Percentiles rank a stretch among this genome's conserved stretches.
These are phyloP conservation scores for Leccinum pachyderme DNA, from an alignment of 1,284 basidiomycete species.

Conservation along the genomic window DNA sequence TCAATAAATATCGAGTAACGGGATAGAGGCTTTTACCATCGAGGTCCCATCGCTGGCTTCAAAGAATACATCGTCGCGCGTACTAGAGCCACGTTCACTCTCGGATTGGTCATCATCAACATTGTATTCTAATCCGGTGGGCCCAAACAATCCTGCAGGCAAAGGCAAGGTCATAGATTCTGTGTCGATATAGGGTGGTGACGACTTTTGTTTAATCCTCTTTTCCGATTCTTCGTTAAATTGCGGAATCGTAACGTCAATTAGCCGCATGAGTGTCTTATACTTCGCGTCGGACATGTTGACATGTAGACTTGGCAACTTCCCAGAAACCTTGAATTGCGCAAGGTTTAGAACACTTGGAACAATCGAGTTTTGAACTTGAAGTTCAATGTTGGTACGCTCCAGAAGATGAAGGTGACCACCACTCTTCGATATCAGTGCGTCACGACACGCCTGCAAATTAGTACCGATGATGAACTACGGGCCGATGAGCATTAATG, in stretches of 20 bases:
- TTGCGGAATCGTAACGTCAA: slow-evolving; percentile 89
- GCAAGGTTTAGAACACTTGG: slow-evolving; percentile 84
- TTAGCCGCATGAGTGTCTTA: slow-evolving; percentile 89
- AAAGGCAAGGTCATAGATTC: slow-evolving; percentile 47
- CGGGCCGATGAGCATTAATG: slow-evolving; percentile 8
- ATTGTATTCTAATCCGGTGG: slow-evolving; percentile 59
- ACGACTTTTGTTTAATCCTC: slow-evolving; percentile 25
- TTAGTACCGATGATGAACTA: slow-evolving; percentile 91
- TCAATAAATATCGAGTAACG: slow-evolving; percentile 13
- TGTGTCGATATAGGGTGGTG: slow-evolving; percentile 26
- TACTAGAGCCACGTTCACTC: slow-evolving; percentile 39
- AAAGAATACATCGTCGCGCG: slow-evolving; percentile 64
- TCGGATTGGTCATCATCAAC: slow-evolving; percentile 63
- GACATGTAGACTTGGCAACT: slow-evolving; percentile 84
- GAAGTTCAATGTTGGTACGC: slow-evolving; percentile 88
- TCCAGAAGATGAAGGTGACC: slow-evolving; percentile 88
- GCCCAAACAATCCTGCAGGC: slow-evolving; percentile 53
- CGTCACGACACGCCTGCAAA: slow-evolving; percentile 78
- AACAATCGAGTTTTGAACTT: slow-evolving; percentile 93
- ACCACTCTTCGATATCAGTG: slow-evolving; percentile 57
- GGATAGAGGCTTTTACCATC: slow-evolving; percentile 44
- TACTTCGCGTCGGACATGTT: slow-evolving; percentile 98
- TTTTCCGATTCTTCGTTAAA: slow-evolving; percentile 58
- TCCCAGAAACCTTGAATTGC: slow-evolving; percentile 90
- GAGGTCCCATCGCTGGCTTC: slow-evolving; percentile 69